Base-by-base conservation (phyloP, 1,284 basidiomycete species). In the Rhodotorula sp. region DNA sequence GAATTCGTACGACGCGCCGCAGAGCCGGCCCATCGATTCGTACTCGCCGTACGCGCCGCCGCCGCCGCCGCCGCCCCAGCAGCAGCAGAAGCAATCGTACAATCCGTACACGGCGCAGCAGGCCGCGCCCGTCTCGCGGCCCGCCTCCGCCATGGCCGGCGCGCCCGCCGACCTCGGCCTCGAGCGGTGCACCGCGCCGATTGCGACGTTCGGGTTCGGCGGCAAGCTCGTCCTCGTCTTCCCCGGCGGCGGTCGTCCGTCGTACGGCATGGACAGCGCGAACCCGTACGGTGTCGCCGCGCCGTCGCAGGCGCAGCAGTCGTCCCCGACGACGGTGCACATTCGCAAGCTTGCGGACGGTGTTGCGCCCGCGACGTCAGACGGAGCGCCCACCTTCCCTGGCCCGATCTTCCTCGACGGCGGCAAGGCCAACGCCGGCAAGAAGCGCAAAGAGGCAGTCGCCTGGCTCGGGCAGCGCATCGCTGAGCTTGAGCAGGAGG, bases 151-250 rank as follows among this genome's bases (percentile, higher is more conserved):
- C 22, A 72, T 63, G 77, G 78, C 39, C n/a, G 66, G 56, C 44
- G 91, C 15, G 84, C 94, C 1, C 88, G 90, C 53, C 86, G 94
- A 68, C 88, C 89, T 41, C 85, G 71, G 69, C 3, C 64, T 75
- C 59, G 73, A 77, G 41, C 88, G 12, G 85, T 87, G 63, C 86
- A 79, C 88, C 56, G 87, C 90, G 3, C 94, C 94, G 0, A 84
- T 96, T 29, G 85, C 94, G 66, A 89, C 87, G 71, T 96, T 97
- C 78, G 94, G 94, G 1, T 94, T 94, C 79, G 92, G 92, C 39
- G 94, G 94, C 22, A 90, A 89, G 78, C 79, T 96, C 62, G 85
- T 95, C 21, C 90, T 91, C 13, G 93, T 90, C 80, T 95, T 95
- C 84, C 92, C 94, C 69, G 19, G 15, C 29, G 41, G 55, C 25